Percentiles rank a stretch among this genome's conserved stretches.
phyloP scores from a whole-genome alignment of 768 basidiomycete genomes.

The Agaricus sinodeliciosus region DNA sequence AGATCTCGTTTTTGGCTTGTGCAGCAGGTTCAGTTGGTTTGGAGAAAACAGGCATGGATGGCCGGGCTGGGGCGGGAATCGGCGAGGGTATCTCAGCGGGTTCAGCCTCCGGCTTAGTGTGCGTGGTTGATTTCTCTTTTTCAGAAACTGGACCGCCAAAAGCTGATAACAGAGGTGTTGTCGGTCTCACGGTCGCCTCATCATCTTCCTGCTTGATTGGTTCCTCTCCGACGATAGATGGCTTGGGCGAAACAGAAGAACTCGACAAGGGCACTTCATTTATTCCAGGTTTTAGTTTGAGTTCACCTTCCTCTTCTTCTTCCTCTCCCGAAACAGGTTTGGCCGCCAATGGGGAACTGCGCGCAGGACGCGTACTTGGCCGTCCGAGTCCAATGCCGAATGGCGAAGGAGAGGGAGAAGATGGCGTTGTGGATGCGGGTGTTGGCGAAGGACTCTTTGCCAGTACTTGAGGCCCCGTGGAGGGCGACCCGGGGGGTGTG shows the following conservation, averaged over 20 bases:
- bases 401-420: constrained; percentile 27
- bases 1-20: constrained; percentile 6
- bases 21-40: constrained; percentile 7
- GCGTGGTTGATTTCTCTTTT: neutral
- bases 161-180: constrained; percentile 38
- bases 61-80: constrained; percentile 3
- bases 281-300: constrained; percentile 10
- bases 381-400: constrained; percentile 46
- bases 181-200: constrained; percentile 30
- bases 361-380: constrained; percentile 56
- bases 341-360: constrained; percentile 73
- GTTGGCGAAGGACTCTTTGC: constrained; percentile 27
- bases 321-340: constrained; percentile 39
- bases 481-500: constrained; percentile 63
- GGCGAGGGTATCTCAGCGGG: constrained; percentile 13
- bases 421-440: constrained; percentile 21
- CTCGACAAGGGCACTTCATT: constrained; percentile 12
- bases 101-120: constrained; percentile 7
- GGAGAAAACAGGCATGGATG: constrained; percentile 7
- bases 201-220: constrained; percentile 17
- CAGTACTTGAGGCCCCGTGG: constrained; percentile 30
- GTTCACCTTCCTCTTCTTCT: constrained; percentile 27
- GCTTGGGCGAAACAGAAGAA: constrained; percentile 12
- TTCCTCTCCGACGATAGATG: constrained; percentile 21
- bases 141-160: neutral